Conservation (phyloP, 2,329 filamentous ascomycete genomes). For the Meredithiella fracta region DNA sequence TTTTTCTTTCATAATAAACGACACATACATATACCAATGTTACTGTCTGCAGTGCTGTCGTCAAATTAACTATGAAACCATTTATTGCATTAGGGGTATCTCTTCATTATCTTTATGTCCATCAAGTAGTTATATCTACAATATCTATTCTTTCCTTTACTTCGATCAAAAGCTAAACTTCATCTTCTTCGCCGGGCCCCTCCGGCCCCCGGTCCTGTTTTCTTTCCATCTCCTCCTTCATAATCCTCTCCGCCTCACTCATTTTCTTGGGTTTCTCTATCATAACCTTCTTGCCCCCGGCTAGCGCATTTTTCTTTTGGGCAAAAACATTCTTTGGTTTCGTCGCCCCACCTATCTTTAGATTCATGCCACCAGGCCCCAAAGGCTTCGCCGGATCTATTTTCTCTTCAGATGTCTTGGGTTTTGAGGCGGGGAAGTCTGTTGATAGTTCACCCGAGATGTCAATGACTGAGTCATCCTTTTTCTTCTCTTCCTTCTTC, state of each 20-base stretch:
- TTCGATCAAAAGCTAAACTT: slow-evolving; percentile 14
- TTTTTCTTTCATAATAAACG: no score
- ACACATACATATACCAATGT: neutral
- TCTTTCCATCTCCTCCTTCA: slow-evolving; percentile 66
- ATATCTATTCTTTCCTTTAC: neutral
- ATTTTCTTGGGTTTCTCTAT: slow-evolving; percentile 60
- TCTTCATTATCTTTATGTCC: neutral
- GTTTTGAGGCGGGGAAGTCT: neutral
- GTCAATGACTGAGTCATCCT: neutral
- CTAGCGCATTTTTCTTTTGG: slow-evolving; percentile 14
- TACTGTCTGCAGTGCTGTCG: neutral
- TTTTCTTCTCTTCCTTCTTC: slow-evolving; percentile 21
- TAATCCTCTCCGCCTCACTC: slow-evolving; percentile 75
- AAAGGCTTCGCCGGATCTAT: slow-evolving; percentile 23
- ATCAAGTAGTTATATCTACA: neutral
- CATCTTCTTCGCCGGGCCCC: slow-evolving; percentile 31
- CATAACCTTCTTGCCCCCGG: slow-evolving; percentile 31
- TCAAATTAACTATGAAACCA: neutral
- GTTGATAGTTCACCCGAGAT: neutral
- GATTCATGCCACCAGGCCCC: slow-evolving; percentile 31
- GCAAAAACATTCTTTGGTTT: slow-evolving; percentile 61
- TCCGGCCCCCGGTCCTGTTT: slow-evolving; percentile 40
- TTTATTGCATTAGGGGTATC: neutral
- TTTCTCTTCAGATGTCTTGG: slow-evolving; percentile 17
- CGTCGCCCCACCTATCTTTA: slow-evolving; percentile 40